phyloP scores from a whole-genome alignment of 2,329 filamentous ascomycete species.

The Pleomassaria siparia region DNA sequence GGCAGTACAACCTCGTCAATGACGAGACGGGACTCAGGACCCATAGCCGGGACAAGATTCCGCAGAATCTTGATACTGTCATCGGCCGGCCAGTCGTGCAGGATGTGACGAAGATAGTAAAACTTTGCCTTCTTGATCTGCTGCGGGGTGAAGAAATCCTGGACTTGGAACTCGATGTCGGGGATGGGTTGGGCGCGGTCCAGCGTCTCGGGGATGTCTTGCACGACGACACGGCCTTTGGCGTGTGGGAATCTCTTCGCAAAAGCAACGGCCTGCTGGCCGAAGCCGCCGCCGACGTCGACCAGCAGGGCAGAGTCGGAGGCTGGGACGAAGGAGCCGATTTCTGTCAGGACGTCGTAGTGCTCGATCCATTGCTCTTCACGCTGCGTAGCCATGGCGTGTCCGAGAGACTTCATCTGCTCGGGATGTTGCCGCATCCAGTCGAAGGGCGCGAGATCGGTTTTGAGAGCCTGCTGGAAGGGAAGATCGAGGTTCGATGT shows the following conservation, averaged over 20 bases:
- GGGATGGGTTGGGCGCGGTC: slow-evolving; percentile 12
- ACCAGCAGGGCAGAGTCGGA: slow-evolving; percentile 26
- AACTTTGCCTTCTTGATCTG: slow-evolving; percentile 31
- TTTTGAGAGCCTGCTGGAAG: slow-evolving; percentile 29
- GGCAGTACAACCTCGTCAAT: slow-evolving; percentile 37
- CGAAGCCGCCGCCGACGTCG: slow-evolving; percentile 38
- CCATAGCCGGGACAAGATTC: slow-evolving; percentile 27
- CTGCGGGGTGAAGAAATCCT: slow-evolving; percentile 39
- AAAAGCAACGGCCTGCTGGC: slow-evolving; percentile 27
- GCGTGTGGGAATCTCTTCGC: slow-evolving; percentile 17
- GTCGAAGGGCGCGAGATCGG: slow-evolving; percentile 29
- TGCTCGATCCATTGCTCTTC: slow-evolving; percentile 20
- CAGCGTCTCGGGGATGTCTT: slow-evolving; percentile 29
- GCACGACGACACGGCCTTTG: slow-evolving; percentile 23
- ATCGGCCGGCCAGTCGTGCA: slow-evolving; percentile 38
- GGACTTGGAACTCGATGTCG: slow-evolving; percentile 29
- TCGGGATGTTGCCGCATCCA: slow-evolving; percentile 28
- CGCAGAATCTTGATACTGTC: slow-evolving; percentile 30
- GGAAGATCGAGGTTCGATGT: slow-evolving; percentile 25
- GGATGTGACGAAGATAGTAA: slow-evolving; percentile 35
- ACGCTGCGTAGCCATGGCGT: slow-evolving; percentile 30
- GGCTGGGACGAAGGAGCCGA: slow-evolving; percentile 16
- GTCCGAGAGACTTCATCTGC: slow-evolving; percentile 30
- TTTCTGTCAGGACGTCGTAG: slow-evolving; percentile 20
- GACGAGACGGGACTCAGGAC: slow-evolving; percentile 28